phyloP scores from a whole-genome alignment of 495 filamentous ascomycete genomes.

The Lasiosphaeria hispida region DNA sequence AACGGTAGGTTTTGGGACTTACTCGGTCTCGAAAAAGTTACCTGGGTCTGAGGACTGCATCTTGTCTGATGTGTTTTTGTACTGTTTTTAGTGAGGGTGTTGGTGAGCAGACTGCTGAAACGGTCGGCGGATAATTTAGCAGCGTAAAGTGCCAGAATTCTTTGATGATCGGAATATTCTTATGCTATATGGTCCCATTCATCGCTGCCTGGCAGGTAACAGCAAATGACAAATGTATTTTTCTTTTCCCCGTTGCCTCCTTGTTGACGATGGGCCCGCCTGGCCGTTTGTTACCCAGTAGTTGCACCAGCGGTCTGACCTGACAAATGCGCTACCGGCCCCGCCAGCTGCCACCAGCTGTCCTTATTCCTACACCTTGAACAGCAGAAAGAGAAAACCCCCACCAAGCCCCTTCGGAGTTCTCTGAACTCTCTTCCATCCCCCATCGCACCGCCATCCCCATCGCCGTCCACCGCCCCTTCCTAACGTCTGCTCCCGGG shows the following conservation, averaged over 20 bases:
- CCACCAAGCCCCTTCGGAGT: too few species aligned
- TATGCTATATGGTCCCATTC: background rate
- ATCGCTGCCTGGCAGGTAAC: conserved; percentile 10
- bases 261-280: too few species aligned
- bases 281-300: background rate
- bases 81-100: background rate
- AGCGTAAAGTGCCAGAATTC: background rate
- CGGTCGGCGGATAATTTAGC: background rate
- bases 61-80: conserved; percentile 7
- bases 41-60: conserved; percentile 39
- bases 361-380: too few species aligned
- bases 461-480: too few species aligned
- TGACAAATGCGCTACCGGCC: conserved; percentile 10
- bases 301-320: background rate
- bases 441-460: too few species aligned
- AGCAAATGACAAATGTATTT: background rate
- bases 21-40: conserved; percentile 91
- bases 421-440: too few species aligned
- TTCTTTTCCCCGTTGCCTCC: conserved; percentile 6
- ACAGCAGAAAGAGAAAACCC: too few species aligned
- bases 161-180: background rate
- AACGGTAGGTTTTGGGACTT: conserved; percentile 25
- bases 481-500: too few species aligned
- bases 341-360: too few species aligned
- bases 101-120: background rate